Evolutionary conservation across 1,284 basidiomycete species (phyloP).

Genomic region (Cryptococcus sp.): DNA sequence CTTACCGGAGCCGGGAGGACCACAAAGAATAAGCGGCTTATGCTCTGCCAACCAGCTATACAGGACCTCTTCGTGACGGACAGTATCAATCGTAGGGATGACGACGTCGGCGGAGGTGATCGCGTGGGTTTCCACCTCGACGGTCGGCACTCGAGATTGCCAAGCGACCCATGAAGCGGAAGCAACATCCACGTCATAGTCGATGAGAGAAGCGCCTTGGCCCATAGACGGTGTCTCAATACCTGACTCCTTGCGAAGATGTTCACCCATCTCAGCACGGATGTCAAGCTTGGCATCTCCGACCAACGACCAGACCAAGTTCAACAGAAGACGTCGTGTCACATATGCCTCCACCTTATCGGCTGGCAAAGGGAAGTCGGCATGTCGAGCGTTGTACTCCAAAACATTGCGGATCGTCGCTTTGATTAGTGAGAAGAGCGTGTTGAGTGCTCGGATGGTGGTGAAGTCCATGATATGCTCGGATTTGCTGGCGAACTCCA

Average conservation of each 20-base stretch:
- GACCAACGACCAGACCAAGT: conserved; percentile 96
- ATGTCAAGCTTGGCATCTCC: conserved; percentile 91
- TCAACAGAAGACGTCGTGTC: conserved; percentile 84
- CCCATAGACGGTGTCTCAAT: conserved; percentile 80
- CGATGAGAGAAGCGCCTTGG: conserved; percentile 82
- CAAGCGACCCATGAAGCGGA: conserved; percentile 88
- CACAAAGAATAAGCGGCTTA: conserved; percentile 97
- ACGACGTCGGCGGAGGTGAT: conserved; percentile 96
- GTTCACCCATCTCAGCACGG: conserved; percentile 87
- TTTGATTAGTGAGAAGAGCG: conserved; percentile 95
- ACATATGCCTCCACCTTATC: conserved; percentile 91
- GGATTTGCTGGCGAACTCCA: conserved; percentile 75
- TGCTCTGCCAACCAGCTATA: conserved; percentile 99
- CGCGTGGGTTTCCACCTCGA: conserved; percentile 95
- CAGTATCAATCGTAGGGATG: conserved; percentile 97
- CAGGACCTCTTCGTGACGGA: conserved; percentile 96
- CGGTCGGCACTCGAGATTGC: conserved; percentile 87
- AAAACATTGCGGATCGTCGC: conserved; percentile 91
- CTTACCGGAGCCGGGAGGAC: conserved; percentile 98
- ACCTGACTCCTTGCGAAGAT: conserved; percentile 78
- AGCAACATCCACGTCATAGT: conserved; percentile 88
- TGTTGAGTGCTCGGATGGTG: conserved; percentile 83
- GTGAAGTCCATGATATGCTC: conserved; percentile 99
- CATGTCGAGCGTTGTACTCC: conserved; percentile 92
- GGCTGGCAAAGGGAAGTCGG: conserved; percentile 84